Evolutionary conservation across 805 yeast species (phyloP).

Genomic region (Sugiyamaella floridensis): DNA sequence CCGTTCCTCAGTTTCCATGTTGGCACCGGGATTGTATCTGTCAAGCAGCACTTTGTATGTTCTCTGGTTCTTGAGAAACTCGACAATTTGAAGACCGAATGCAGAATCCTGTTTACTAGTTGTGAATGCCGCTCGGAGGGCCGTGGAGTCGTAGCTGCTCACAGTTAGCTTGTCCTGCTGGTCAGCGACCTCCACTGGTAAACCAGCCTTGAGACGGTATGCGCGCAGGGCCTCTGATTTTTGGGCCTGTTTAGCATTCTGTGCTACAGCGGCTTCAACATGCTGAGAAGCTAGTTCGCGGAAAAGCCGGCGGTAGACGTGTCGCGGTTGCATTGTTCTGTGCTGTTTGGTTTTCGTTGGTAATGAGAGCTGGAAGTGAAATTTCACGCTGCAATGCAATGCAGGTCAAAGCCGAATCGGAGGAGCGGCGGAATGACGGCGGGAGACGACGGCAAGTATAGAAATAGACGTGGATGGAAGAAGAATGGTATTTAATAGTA

Average conservation of each 20-base stretch:
- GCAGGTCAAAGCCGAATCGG: neutral
- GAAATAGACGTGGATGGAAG: neutral
- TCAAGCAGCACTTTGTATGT: slow-evolving; percentile 71
- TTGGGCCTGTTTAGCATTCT: slow-evolving; percentile 11
- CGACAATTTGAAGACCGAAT: slow-evolving; percentile 52
- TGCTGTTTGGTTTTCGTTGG: neutral
- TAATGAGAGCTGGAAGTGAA: neutral
- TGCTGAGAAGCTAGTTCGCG: slow-evolving; percentile 25
- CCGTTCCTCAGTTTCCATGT: slow-evolving; percentile 69
- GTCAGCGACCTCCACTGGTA: neutral
- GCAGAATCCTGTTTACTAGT: slow-evolving; percentile 17
- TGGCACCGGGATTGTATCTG: slow-evolving; percentile 79
- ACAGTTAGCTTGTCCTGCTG: neutral
- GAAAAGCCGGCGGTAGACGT: slow-evolving; percentile 20
- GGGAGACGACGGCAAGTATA: neutral
- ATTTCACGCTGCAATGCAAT: neutral
- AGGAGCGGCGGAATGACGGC: neutral
- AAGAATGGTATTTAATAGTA: too few relatives aligned
- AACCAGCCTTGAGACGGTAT: slow-evolving; percentile 6
- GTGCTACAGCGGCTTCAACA: slow-evolving; percentile 15
- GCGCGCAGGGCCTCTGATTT: slow-evolving; percentile 8
- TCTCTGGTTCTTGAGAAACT: slow-evolving; percentile 65
- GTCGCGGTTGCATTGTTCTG: slow-evolving; percentile 1
- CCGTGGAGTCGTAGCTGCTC: slow-evolving; percentile 14
- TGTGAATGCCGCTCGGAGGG: slow-evolving; percentile 15